These are phyloP conservation scores for Apiospora hydei DNA, from an alignment of 2,329 filamentous ascomycete genomes.

Conservation along the genomic window DNA sequence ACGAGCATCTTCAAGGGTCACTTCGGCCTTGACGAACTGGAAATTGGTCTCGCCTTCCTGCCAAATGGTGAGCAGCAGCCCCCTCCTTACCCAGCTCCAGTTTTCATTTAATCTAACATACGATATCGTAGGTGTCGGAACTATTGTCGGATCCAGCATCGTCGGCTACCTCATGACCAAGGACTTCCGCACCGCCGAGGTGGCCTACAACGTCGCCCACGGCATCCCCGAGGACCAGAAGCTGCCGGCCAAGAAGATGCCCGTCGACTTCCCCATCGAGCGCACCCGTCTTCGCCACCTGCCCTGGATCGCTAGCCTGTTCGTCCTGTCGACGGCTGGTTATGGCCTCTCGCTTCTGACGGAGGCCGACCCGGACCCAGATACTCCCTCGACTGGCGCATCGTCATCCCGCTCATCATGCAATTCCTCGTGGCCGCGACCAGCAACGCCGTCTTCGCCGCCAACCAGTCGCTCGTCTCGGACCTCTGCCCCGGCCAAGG, in stretches of 20 bases:
- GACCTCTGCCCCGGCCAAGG: constrained; percentile 42
- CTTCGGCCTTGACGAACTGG: constrained; percentile 35
- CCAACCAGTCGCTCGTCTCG: constrained; percentile 44
- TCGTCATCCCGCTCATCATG: constrained; percentile 37
- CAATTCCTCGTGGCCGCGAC: constrained; percentile 47
- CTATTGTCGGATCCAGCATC: constrained; percentile 49
- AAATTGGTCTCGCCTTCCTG: constrained; percentile 37
- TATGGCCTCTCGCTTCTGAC: constrained; percentile 45
- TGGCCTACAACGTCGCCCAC: constrained; percentile 40
- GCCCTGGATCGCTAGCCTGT: constrained; percentile 47
- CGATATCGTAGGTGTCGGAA: constrained; percentile 41
- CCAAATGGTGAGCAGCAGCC: constrained; percentile 34
- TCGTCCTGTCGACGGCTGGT: constrained; percentile 43
- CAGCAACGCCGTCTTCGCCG: constrained; percentile 46
- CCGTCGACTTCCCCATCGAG: constrained; percentile 52
- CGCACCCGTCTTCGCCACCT: constrained; percentile 48
- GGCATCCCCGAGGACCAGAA: constrained; percentile 38
- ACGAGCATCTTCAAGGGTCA: constrained; percentile 44
- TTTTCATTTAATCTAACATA: background rate
- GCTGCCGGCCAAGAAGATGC: constrained; percentile 35
- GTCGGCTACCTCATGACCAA: constrained; percentile 52
- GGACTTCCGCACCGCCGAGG: constrained; percentile 41
- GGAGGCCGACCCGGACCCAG: constrained; percentile 27
- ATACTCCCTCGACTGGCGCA: constrained; percentile 32
- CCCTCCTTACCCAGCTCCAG: background rate